Conservation (phyloP, 495 filamentous ascomycete species). For the Jackrogersella multiformis region DNA sequence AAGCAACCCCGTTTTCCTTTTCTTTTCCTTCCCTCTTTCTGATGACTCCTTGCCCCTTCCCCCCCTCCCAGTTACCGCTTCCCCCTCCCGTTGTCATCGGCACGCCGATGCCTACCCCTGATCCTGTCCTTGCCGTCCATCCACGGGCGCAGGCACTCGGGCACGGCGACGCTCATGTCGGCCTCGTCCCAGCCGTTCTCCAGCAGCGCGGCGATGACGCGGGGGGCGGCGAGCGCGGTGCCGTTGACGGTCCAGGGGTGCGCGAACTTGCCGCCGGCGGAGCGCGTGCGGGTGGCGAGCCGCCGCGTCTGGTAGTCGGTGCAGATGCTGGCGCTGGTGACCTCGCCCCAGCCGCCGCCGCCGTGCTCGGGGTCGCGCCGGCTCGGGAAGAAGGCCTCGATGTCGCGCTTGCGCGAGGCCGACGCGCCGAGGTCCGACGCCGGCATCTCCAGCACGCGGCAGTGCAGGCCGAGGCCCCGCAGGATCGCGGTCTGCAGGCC, state of each 20-base stretch:
- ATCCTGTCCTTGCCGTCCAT: conserved; percentile 82
- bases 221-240: conserved; percentile 89
- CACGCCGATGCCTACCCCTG: conserved; percentile 49
- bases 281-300: conserved; percentile 73
- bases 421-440: conserved; percentile 85
- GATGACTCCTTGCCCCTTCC: background rate
- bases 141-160: conserved; percentile 78
- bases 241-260: conserved; percentile 93
- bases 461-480: conserved; percentile 77
- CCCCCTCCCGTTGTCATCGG: background rate
- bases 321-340: conserved; percentile 89
- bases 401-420: conserved; percentile 86
- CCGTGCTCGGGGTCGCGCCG: conserved; percentile 60
- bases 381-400: conserved; percentile 93
- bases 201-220: conserved; percentile 88
- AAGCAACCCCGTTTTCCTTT: too few species aligned
- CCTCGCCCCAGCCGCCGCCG: conserved; percentile 91
- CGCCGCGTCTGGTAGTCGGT: conserved; percentile 93
- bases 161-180: conserved; percentile 70
- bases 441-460: conserved; percentile 93
- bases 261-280: conserved; percentile 54
- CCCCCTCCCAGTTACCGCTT: background rate
- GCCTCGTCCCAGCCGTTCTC: conserved; percentile 89
- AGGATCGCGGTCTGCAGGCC: conserved; percentile 87
- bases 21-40: too few species aligned